Base-by-base conservation (phyloP, 495 filamentous ascomycete genomes). In the Penicillium tannophilum region DNA sequence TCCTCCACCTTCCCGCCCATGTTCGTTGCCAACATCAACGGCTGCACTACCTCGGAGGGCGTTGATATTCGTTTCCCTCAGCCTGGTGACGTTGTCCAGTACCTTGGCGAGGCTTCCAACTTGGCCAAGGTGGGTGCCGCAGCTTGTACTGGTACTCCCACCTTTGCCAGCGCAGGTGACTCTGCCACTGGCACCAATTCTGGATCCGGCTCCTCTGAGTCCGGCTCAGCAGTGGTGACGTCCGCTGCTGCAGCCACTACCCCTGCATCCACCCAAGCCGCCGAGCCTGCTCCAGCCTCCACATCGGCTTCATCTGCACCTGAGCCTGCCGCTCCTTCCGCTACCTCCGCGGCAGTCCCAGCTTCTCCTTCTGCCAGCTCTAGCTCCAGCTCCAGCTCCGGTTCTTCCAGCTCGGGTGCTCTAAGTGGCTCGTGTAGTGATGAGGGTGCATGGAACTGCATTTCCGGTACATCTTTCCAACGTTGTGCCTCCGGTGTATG, bases 1-100 rank as follows among this genome's bases (percentile, higher is more conserved):
- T 44, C 70, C 0, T 28, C 67, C 60, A 74, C 70, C 28, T 87
- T 92, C 20, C 93, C 93, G 1, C 77, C 87, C 55, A 90, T 97
- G 89, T 85, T 95, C 47, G 81, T 88, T 17, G 87, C 90, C 64
- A 96, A 96, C 79, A 80, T 91, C 56, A 77, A 78, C 54, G 90
- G 88, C 71, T 71, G 67, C 20, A 88, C 81, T 17, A 89, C 86
- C 35, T 60, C 63, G 44, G 83, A 87, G 55, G 70, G 65, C 4
- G 51, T 69, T n/a, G 84, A 90, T 47, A 80, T 87, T 31, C 71
- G 82, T 14, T 94, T 86, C 72, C 89, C 89, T n/a, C 72, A 91
- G 60, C 88, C 90, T 8, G 91, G 91, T 50, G 75, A 78, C 7
- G 80, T 88, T 54, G 79, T 92, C 36, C 64, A 73, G 44, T 68